phyloP scores from a whole-genome alignment of 306 rosid genomes.

The Gynostemma pentaphyllum region DNA sequence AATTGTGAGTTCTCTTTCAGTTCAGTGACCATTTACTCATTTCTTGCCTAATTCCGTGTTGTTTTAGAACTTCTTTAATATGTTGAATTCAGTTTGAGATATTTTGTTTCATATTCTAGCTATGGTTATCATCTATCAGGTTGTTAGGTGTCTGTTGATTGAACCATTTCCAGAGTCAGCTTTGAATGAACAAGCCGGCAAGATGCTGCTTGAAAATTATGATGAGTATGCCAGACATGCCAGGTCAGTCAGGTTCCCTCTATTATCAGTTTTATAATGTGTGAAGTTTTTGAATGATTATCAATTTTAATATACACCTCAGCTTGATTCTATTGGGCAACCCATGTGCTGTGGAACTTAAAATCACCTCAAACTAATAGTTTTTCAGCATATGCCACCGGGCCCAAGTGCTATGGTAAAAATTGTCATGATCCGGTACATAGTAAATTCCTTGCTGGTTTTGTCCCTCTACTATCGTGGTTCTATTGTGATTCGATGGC shows the following conservation, averaged over 20 bases:
- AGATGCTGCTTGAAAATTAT: slow-evolving; percentile 82
- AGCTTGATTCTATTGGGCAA: background rate
- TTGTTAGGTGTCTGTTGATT: slow-evolving; percentile 94
- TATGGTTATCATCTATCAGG: slow-evolving; percentile 37
- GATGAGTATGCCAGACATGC: slow-evolving; percentile 98
- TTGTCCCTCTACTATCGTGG: too few relatives aligned
- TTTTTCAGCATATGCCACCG: too few relatives aligned
- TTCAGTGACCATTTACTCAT: background rate
- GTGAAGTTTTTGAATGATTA: background rate
- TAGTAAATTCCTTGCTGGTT: too few relatives aligned
- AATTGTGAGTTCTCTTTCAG: slow-evolving; percentile 37
- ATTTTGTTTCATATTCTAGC: background rate
- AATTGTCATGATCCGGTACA: too few relatives aligned
- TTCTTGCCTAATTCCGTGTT: background rate
- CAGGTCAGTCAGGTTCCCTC: slow-evolving; percentile 40
- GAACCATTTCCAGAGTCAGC: slow-evolving; percentile 99
- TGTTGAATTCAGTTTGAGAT: background rate
- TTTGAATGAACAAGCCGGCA: slow-evolving; percentile 92
- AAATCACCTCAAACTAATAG: background rate
- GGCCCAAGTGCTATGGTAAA: too few relatives aligned
- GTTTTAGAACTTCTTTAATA: slow-evolving; percentile 8
- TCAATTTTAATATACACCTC: background rate
- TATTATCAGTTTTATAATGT: background rate
- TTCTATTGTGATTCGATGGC: too few relatives aligned
- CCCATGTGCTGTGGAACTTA: background rate